A percentile compares a stretch with the other conserved stretches of the same genome.
Conservation (phyloP, 2,329 filamentous ascomycete genomes). For the Leptographium wingfieldii region DNA sequence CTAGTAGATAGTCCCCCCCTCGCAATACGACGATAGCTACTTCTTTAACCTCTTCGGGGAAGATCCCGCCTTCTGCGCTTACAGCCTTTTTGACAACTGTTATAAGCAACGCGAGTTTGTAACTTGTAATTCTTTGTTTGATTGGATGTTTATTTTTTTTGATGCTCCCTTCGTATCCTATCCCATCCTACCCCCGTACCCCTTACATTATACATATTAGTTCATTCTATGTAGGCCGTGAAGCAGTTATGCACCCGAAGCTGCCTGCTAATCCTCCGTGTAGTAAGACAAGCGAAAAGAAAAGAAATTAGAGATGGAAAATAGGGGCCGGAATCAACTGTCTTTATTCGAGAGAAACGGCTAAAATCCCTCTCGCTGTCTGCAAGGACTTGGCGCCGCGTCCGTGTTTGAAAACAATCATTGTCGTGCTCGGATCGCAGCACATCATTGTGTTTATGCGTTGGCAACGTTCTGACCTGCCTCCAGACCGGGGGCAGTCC, state of each 20-base stretch:
- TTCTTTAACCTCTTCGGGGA: background rate
- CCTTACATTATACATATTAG: background rate
- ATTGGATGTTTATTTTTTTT: background rate
- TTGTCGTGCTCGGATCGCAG: background rate
- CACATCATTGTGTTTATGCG: background rate
- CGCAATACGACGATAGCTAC: background rate
- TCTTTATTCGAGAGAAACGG: background rate
- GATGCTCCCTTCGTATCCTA: too few species aligned
- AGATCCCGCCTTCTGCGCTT: background rate
- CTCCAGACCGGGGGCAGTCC: conserved; percentile 2
- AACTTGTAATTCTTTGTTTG: background rate
- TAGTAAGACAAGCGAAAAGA: background rate
- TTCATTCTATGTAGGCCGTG: background rate
- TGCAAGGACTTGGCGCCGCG: background rate
- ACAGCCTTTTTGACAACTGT: background rate
- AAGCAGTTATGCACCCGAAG: background rate
- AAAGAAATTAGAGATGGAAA: background rate
- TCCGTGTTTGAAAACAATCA: background rate
- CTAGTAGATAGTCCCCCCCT: background rate
- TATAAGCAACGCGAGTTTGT: background rate
- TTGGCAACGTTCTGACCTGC: background rate
- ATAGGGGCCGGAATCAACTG: background rate
- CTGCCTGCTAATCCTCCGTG: background rate
- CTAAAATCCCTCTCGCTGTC: background rate
- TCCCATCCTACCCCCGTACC: background rate